Base-by-base conservation (phyloP, 768 basidiomycete genomes). In the Piloderma croceum region DNA sequence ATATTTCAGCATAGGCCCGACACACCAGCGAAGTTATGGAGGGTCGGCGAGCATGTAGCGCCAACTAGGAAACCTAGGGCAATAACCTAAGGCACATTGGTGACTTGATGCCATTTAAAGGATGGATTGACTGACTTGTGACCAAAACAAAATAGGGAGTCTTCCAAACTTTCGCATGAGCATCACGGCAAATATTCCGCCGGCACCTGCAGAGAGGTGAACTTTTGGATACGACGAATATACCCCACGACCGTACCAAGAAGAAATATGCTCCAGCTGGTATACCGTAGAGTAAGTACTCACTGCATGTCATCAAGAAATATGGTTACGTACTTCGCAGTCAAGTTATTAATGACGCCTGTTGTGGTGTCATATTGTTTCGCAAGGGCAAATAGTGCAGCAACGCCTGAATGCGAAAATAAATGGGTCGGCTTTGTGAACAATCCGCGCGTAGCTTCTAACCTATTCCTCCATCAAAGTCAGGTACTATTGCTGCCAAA, bases 141-240 rank as follows among this genome's bases (percentile, higher is more conserved):
- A 78, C 82, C 82, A 86, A 61, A 83, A 83, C 24, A 86, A 57
- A 10, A 83, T 63, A 0, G 81, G 80, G 1, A 86, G 68, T 32
- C 83, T 73, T 5, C 83, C 83, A 40, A 60, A 71, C 13, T 78
- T 72, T 24, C 80, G 67, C 56, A 83, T 76, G 23, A 81, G 55
- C 63, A 82, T 77, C 5, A 81, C 78, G n/a, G 73, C 72, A 45
- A 75, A 64, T n/a, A 80, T 43, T 15, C 76, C 76, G 29, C 80
- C 78, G 69, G 73, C 76, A 17, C 79, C 79, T 73, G 51, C 33
- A 3, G 36, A 37, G 48, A 53, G 31, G 52, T 54, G 7, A 15
- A 39, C 20, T 17, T n/a, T 10, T 46, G 15, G 27, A 29, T 29
- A 29, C 15, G 10, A 29, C 27, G 27, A 15, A 20, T 34, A n/a